Evolutionary conservation across 768 basidiomycete species (phyloP).

Genomic region (Tephrocybe rancida): DNA sequence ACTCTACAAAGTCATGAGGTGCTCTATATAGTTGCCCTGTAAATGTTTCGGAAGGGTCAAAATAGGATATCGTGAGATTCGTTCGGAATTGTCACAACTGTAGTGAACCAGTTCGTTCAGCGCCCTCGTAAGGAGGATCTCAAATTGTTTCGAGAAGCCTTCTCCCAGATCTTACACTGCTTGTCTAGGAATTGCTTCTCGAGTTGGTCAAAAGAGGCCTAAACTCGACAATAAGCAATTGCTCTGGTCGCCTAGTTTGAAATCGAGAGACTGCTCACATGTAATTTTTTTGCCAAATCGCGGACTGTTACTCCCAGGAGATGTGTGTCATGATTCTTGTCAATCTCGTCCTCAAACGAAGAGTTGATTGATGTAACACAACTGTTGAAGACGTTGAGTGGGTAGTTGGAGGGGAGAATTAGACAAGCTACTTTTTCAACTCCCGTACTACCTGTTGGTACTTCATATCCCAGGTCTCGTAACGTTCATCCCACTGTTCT

Average conservation of each 20-base stretch:
- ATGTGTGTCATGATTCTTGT: neutral
- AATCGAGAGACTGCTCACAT: neutral
- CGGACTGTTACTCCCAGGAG: neutral
- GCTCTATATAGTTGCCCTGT: too few relatives aligned
- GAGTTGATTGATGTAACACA: neutral
- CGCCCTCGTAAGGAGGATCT: too few relatives aligned
- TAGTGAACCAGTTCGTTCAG: too few relatives aligned
- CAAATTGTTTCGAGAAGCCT: too few relatives aligned
- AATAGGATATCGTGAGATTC: too few relatives aligned
- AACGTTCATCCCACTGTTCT: conserved; percentile 1
- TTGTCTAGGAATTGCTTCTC: neutral
- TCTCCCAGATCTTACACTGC: neutral
- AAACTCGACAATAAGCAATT: neutral
- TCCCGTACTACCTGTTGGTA: neutral
- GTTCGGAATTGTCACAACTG: too few relatives aligned
- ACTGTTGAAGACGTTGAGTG: neutral
- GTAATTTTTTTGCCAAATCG: neutral
- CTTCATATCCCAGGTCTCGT: neutral
- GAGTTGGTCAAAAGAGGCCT: conserved; percentile 1
- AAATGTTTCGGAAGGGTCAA: too few relatives aligned
- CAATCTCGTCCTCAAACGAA: neutral
- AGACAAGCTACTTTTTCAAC: neutral
- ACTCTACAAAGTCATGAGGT: too few relatives aligned
- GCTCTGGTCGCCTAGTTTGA: neutral
- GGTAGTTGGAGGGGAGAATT: neutral